These are phyloP conservation scores for Suillus americanus DNA, from an alignment of 768 basidiomycete species.

Conservation along the genomic window DNA sequence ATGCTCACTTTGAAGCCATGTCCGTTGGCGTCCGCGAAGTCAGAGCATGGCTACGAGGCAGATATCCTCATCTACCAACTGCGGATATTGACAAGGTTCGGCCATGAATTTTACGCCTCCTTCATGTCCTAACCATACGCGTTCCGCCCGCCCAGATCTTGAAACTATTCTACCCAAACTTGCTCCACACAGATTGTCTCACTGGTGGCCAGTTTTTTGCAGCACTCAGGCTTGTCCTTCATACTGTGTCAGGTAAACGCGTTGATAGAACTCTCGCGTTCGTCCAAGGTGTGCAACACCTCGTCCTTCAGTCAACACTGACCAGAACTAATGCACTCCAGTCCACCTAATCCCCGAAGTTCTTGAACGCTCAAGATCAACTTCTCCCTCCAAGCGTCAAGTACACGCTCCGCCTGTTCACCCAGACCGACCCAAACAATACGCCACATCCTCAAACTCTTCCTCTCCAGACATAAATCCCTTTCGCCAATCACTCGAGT, in stretches of 20 bases:
- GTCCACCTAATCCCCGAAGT: slow-evolving; percentile 16
- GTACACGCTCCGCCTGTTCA: slow-evolving; percentile 26
- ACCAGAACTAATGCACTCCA: slow-evolving; percentile 11
- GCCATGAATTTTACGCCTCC: slow-evolving; percentile 13
- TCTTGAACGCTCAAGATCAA: slow-evolving; percentile 8
- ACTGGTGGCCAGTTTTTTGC: slow-evolving; percentile 78
- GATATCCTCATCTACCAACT: slow-evolving; percentile 56
- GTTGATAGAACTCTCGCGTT: slow-evolving; percentile 70
- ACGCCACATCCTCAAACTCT: slow-evolving; percentile 17
- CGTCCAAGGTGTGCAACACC: slow-evolving; percentile 57
- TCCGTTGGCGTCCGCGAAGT: slow-evolving; percentile 62
- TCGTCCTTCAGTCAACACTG: slow-evolving; percentile 4
- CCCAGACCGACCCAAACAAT: slow-evolving; percentile 24
- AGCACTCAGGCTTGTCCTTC: slow-evolving; percentile 62
- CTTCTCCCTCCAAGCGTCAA: slow-evolving; percentile 25
- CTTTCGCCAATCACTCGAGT: slow-evolving; percentile 26
- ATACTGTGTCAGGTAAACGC: slow-evolving; percentile 59
- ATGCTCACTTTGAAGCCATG: slow-evolving; percentile 54
- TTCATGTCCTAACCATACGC: background rate
- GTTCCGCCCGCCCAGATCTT: slow-evolving; percentile 48
- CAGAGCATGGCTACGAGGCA: slow-evolving; percentile 73
- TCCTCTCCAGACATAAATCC: slow-evolving; percentile 30
- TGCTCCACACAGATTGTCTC: slow-evolving; percentile 52
- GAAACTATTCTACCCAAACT: slow-evolving; percentile 57
- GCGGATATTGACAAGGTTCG: slow-evolving; percentile 60